phyloP scores from a whole-genome alignment of 2,329 filamentous ascomycete species.

The Ceratocystis harringtonii region DNA sequence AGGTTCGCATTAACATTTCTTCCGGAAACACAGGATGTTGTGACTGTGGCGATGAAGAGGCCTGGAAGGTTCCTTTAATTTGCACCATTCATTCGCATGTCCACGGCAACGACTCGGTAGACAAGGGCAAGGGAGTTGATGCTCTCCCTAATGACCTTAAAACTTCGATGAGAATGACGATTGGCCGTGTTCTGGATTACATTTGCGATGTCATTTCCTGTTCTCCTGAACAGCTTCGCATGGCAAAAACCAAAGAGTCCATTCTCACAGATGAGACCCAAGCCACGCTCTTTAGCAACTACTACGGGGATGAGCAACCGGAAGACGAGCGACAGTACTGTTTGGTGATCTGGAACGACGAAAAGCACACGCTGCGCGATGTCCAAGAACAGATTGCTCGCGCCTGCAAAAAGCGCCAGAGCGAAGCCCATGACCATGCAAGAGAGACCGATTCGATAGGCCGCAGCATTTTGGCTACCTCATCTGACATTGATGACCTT shows the following conservation, averaged over 20 bases:
- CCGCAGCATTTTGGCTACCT: constrained; percentile 68
- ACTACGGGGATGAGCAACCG: constrained; percentile 37
- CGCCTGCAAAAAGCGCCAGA: constrained; percentile 60
- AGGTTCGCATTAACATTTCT: constrained; percentile 76
- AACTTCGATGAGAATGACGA: constrained; percentile 67
- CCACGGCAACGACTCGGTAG: constrained; percentile 22
- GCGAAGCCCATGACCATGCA: constrained; percentile 58
- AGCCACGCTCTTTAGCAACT: constrained; percentile 35
- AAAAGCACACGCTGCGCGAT: constrained; percentile 91
- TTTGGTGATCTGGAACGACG: constrained; percentile 89
- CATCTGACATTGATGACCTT: constrained; percentile 54
- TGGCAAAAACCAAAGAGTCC: constrained; percentile 67
- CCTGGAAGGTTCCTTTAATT: constrained; percentile 74
- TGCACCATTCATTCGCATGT: constrained; percentile 80
- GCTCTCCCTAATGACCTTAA: constrained; percentile 62
- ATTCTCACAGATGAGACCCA: constrained; percentile 75
- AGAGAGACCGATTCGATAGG: constrained; percentile 83
- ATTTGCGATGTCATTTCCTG: constrained; percentile 97
- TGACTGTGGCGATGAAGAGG: constrained; percentile 91
- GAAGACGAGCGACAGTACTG: constrained; percentile 50
- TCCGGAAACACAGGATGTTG: constrained; percentile 90
- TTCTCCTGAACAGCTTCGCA: constrained; percentile 82
- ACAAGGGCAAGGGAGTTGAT: background rate
- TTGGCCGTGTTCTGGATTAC: constrained; percentile 77
- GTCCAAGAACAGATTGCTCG: constrained; percentile 80